These are phyloP conservation scores for Oryza meridionalis DNA, from an alignment of 176 grass and related monocot species.

Conservation along the genomic window DNA sequence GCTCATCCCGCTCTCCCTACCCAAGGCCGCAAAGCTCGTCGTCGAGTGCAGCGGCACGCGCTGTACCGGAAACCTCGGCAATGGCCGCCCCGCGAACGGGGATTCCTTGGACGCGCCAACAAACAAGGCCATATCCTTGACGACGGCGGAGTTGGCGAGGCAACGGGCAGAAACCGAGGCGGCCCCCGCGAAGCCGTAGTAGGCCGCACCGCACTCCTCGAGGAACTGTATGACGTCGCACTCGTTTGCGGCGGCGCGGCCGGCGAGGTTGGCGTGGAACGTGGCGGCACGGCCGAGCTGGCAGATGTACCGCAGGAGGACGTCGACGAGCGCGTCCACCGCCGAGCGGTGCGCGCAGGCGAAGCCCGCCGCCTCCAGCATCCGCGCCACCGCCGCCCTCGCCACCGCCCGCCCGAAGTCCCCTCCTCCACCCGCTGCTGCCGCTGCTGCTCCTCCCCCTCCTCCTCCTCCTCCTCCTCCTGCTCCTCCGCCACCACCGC, in stretches of 20 bases:
- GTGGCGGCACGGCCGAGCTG: constrained; percentile 52
- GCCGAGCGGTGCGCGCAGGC: constrained; percentile 45
- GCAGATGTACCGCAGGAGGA: constrained; percentile 51
- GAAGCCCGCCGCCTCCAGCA: constrained; percentile 56
- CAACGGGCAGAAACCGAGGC: constrained; percentile 35
- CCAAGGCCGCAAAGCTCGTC: constrained; percentile 47
- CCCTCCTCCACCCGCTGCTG: constrained; percentile 24
- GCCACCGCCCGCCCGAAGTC: constrained; percentile 55
- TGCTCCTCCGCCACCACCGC: background rate
- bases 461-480: background rate
- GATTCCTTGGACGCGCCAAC: constrained; percentile 33
- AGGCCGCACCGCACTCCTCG: constrained; percentile 42
- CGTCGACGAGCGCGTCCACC: constrained; percentile 49
- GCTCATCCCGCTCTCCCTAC: constrained; percentile 41
- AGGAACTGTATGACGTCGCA: constrained; percentile 58
- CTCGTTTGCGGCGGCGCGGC: constrained; percentile 52
- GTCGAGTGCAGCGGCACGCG: constrained; percentile 4
- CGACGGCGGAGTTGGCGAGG: constrained; percentile 44
- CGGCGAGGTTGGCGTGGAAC: constrained; percentile 60
- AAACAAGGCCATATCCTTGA: constrained; percentile 51
- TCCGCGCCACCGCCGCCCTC: constrained; percentile 54
- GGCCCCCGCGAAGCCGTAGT: constrained; percentile 32
- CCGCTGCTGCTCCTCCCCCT: background rate
- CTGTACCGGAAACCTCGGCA: constrained; percentile 57
- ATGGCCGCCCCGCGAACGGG: constrained; percentile 36